Conservation (phyloP, 2,329 filamentous ascomycete species). For the Verticillium dahliae region DNA sequence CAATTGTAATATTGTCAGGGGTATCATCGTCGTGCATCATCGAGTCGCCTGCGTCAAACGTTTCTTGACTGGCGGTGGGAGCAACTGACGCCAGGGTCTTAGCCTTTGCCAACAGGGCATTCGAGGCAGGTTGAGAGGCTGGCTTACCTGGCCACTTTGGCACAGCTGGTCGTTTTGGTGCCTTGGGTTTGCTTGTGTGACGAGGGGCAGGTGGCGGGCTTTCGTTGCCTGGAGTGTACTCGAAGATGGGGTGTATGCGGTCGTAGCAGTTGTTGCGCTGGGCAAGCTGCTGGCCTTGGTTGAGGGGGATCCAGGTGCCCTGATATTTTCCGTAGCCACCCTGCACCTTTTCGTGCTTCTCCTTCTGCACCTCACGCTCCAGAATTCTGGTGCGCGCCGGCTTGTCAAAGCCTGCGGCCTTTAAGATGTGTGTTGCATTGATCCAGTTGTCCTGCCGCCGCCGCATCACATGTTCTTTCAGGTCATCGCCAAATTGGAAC, state of each 20-base stretch:
- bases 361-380: constrained; percentile 94
- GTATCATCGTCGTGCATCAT: constrained; percentile 71
- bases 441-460: constrained; percentile 92
- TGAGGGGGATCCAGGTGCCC: constrained; percentile 93
- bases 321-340: constrained; percentile 99
- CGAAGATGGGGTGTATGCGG: constrained; percentile 79
- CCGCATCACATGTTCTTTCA: constrained; percentile 89
- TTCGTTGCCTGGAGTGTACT: constrained; percentile 75
- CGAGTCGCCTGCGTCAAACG: constrained; percentile 56
- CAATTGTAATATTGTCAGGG: constrained; percentile 75
- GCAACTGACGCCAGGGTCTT: constrained; percentile 21
- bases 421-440: constrained; percentile 98
- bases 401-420: constrained; percentile 95
- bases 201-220: constrained; percentile 92
- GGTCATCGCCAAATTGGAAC: constrained; percentile 73
- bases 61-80: constrained; percentile 37
- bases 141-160: constrained; percentile 50
- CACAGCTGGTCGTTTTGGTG: constrained; percentile 58
- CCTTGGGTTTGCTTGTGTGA: constrained; percentile 82
- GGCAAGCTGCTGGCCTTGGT: constrained; percentile 73
- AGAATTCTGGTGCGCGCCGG: constrained; percentile 90
- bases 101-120: constrained; percentile 5
- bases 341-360: constrained; percentile 94
- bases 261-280: constrained; percentile 82
- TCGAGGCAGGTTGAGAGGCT: neutral